phyloP scores from a whole-genome alignment of 2,329 filamentous ascomycete genomes.

The Ophiocordyceps camponoti-floridani region DNA sequence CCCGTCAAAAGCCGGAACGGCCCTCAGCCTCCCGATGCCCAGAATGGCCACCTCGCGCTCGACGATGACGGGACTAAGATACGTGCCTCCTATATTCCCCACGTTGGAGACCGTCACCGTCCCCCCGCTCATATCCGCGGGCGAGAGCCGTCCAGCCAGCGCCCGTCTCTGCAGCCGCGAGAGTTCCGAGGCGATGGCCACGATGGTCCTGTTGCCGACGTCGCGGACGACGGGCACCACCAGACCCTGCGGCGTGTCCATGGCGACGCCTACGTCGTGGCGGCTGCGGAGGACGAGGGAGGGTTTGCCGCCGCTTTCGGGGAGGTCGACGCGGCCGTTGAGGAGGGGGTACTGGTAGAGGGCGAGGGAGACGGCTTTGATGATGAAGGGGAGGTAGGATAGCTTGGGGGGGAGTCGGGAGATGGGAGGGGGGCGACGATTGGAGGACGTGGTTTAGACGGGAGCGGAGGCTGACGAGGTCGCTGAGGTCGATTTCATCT shows the following conservation, averaged over 20 bases:
- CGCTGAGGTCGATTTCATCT: slow-evolving; percentile 70
- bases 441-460: slow-evolving; percentile 52
- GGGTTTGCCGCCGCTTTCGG: slow-evolving; percentile 43
- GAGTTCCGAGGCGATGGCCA: slow-evolving; percentile 63
- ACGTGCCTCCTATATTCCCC: slow-evolving; percentile 83
- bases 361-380: slow-evolving; percentile 84
- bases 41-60: slow-evolving; percentile 83
- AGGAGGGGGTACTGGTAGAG: slow-evolving; percentile 69
- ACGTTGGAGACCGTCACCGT: slow-evolving; percentile 97
- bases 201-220: slow-evolving; percentile 58
- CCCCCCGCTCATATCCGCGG: slow-evolving; percentile 62
- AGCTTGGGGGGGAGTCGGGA: slow-evolving; percentile 37
- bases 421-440: slow-evolving; percentile 19
- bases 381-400: slow-evolving; percentile 83
- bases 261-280: slow-evolving; percentile 91
- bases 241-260: slow-evolving; percentile 80
- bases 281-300: slow-evolving; percentile 59
- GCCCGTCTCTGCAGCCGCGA: slow-evolving; percentile 56
- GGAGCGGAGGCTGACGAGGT: slow-evolving; percentile 52
- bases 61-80: slow-evolving; percentile 80
- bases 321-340: slow-evolving; percentile 64
- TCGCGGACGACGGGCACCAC: slow-evolving; percentile 84
- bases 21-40: slow-evolving; percentile 65
- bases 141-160: slow-evolving; percentile 52
- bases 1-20: slow-evolving; percentile 61